Base-by-base conservation (phyloP, 208 protist genomes). In the Trypanosomatidae sp. region DNA sequence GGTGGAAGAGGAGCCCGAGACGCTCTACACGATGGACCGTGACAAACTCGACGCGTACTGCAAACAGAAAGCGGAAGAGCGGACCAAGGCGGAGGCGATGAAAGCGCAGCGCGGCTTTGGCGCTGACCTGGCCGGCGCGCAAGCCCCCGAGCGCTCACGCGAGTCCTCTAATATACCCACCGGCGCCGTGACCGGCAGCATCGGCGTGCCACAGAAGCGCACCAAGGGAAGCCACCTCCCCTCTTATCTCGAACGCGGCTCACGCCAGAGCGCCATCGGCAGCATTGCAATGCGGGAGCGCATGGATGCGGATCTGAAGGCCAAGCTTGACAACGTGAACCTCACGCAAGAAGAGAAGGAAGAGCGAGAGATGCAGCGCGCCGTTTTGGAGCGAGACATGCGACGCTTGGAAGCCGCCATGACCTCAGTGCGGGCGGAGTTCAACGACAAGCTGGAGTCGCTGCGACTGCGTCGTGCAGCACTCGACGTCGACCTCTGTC, bases 401-500 rank as follows among this genome's bases (percentile, higher is more conserved):
- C 68, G 71, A 10, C 81, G 86, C 39, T 83, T 98, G 6, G 44
- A 84, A 25, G 58, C 67, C 7, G 82, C 88, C 62, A 83, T 89
- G 50, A 39, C 79, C 19, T 52, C 78, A 9, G 73, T 94, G 22
- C 88, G 90, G 62, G 53, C 55, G 0, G 78, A 79, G 47, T 98
- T 98, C 76, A 96, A 98, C 74, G 65, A 74, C 22, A 78, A 88
- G 28, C 76, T 98, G 28, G 84, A 89, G 46, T 66, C 86, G 2
- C 82, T 99, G 43, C 75, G 91, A 41, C 75, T 84, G 4, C 91
- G 97, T 55, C 94, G 96, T 41, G 89, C 93, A 22, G 74, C 80
- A 39, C 83, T 99, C 28, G 97, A 98, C 67, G 90, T 86, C 3
- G 97, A 99, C 77, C 73, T 99, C 4, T 99, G 98, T 78, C 86